Evolutionary conservation across 75 land plant genomes (phyloP).

Genomic region (Pinus albicaulis): DNA sequence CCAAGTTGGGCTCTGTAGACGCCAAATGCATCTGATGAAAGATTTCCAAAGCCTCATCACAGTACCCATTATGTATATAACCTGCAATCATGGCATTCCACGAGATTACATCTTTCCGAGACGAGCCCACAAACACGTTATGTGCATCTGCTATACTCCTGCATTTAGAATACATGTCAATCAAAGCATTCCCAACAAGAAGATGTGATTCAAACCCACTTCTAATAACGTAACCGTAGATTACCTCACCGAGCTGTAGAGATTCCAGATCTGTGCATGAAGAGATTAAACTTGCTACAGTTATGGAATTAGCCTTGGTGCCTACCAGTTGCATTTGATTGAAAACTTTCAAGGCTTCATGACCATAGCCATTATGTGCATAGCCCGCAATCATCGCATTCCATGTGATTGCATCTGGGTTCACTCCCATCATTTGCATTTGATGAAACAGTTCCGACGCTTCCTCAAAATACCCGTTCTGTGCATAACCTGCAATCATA

Average conservation of each 20-base stretch:
- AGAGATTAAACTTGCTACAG: not conserved
- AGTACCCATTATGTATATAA: not conserved
- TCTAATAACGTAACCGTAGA: not conserved
- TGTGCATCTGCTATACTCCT: not conserved
- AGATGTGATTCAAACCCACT: not conserved
- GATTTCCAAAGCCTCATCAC: not conserved
- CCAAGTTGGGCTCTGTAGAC: not conserved
- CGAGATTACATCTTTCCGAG: not conserved
- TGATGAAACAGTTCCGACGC: not conserved
- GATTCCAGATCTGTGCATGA: not conserved
- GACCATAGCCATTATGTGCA: no score
- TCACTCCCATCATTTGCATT: not conserved
- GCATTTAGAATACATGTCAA: slow-evolving; percentile 2
- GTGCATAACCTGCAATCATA: not conserved
- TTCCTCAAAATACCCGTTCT: not conserved
- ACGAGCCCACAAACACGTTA: not conserved
- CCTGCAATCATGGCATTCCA: not conserved
- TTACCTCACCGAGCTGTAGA: not conserved
- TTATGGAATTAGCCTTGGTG: not conserved
- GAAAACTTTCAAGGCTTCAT: not conserved
- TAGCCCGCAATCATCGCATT: no score
- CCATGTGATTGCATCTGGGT: not conserved
- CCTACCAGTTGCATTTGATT: not conserved
- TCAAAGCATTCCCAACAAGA: not conserved
- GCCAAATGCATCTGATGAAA: not conserved